Evolutionary conservation across 768 basidiomycete species (phyloP).

Genomic region (Hysterangium stoloniferum): DNA sequence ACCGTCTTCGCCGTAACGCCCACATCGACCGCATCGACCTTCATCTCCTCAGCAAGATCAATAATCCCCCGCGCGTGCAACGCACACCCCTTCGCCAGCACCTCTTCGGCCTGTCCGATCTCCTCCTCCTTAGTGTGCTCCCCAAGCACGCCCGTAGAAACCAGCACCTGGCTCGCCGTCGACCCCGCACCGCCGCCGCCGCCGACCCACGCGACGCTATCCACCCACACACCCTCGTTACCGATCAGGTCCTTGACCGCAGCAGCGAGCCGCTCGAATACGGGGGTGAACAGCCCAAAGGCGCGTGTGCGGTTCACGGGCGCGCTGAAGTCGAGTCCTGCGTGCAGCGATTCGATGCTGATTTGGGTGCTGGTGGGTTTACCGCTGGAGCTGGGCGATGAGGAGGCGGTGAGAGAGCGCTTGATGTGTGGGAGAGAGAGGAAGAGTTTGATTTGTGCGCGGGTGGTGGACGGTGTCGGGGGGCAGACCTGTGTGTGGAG

Average conservation of each 20-base stretch:
- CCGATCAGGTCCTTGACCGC: slow-evolving; percentile 4
- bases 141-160: slow-evolving; percentile 14
- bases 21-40: slow-evolving; percentile 9
- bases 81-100: slow-evolving; percentile 20
- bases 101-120: slow-evolving; percentile 18
- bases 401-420: slow-evolving; percentile 78
- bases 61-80: slow-evolving; percentile 17
- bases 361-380: slow-evolving; percentile 1
- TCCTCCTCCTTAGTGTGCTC: slow-evolving; percentile 23
- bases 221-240: too few species aligned
- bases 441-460: slow-evolving; percentile 88
- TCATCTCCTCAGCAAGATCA: slow-evolving; percentile 4
- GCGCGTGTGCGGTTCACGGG: slow-evolving; percentile 46
- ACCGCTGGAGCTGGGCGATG: not conserved
- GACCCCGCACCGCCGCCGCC: slow-evolving; percentile 11
- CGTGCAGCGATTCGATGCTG: slow-evolving; percentile 82
- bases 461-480: slow-evolving; percentile 51
- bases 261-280: slow-evolving; percentile 19
- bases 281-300: not conserved
- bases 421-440: slow-evolving; percentile 94
- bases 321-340: slow-evolving; percentile 84
- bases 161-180: slow-evolving; percentile 12
- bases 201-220: slow-evolving; percentile 14
- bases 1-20: slow-evolving; percentile 14
- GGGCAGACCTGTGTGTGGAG: slow-evolving; percentile 63